Evolutionary conservation across 1,284 basidiomycete species (phyloP).

Genomic region (Dichomitus squalens): DNA sequence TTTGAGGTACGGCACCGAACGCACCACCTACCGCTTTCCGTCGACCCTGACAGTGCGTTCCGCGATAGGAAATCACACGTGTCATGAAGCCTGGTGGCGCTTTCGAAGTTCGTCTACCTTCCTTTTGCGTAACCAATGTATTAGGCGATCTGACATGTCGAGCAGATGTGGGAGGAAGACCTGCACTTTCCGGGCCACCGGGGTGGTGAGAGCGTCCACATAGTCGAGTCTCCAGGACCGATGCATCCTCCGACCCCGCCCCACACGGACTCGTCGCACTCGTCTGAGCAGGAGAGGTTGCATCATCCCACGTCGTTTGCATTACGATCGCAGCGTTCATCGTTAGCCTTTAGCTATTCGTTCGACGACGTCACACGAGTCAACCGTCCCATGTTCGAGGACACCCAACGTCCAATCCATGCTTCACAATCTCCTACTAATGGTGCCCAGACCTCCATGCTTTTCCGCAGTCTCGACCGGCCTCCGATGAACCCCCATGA

Average conservation of each 20-base stretch:
- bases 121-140: neutral
- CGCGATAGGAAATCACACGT: slow-evolving; percentile 52
- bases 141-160: neutral
- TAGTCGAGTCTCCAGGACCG: slow-evolving; percentile 17
- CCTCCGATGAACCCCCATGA: slow-evolving; percentile 59
- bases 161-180: slow-evolving; percentile 69
- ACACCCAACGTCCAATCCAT: slow-evolving; percentile 7
- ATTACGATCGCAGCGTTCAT: neutral
- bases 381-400: slow-evolving; percentile 3
- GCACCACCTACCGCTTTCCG: slow-evolving; percentile 6
- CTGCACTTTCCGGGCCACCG: slow-evolving; percentile 61
- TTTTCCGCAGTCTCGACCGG: slow-evolving; percentile 9
- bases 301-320: neutral
- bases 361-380: slow-evolving; percentile 15
- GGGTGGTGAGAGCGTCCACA: slow-evolving; percentile 8
- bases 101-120: slow-evolving; percentile 51
- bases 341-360: slow-evolving; percentile 18
- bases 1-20: slow-evolving; percentile 44
- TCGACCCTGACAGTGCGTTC: slow-evolving; percentile 1
- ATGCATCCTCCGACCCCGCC: slow-evolving; percentile 19
- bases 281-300: slow-evolving; percentile 13
- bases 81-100: slow-evolving; percentile 70
- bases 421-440: slow-evolving; percentile 2
- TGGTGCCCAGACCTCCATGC: slow-evolving; percentile 7
- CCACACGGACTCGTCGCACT: slow-evolving; percentile 16